Conservation (phyloP, 371 early-diverging fungal genomes). For the Haplosporangium sp. region DNA sequence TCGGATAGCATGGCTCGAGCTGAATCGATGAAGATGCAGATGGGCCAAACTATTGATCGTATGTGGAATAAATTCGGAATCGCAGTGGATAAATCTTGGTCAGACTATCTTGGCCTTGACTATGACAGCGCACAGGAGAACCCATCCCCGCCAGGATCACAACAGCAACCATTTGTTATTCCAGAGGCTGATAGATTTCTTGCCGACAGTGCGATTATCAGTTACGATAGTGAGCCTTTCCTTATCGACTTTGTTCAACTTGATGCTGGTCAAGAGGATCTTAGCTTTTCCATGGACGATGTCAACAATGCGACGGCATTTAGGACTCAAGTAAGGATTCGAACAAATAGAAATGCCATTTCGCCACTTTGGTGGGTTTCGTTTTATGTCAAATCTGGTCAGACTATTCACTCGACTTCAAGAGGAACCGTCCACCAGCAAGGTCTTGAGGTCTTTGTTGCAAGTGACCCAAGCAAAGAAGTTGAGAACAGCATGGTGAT, state of each 20-base stretch:
- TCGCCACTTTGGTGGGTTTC: constrained; percentile 35
- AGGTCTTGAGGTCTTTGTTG: constrained; percentile 21
- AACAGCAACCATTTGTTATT: neutral
- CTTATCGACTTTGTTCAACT: constrained; percentile 43
- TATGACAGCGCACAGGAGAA: neutral
- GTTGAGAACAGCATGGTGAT: constrained; percentile 34
- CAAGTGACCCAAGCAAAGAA: constrained; percentile 31
- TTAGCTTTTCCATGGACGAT: neutral
- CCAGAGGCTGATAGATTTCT: neutral
- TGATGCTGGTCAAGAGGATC: constrained; percentile 16
- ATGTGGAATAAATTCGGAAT: constrained; percentile 29
- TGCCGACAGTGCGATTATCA: neutral
- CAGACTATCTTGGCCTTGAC: constrained; percentile 11
- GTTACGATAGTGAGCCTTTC: constrained; percentile 8
- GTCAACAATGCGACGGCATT: constrained; percentile 3
- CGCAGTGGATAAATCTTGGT: constrained; percentile 21
- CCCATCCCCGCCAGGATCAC: neutral
- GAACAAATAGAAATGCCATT: constrained; percentile 36
- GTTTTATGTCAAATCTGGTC: constrained; percentile 34
- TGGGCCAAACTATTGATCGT: constrained; percentile 5
- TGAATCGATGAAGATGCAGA: neutral
- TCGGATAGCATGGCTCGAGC: neutral
- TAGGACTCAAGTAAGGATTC: constrained; percentile 51
- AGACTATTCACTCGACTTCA: constrained; percentile 14
- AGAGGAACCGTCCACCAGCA: constrained; percentile 31